Evolutionary conservation across 2,329 filamentous ascomycete genomes (phyloP), one percentile per base, ranked within the genome.

Genomic region (Didymella keratinophila): DNA sequence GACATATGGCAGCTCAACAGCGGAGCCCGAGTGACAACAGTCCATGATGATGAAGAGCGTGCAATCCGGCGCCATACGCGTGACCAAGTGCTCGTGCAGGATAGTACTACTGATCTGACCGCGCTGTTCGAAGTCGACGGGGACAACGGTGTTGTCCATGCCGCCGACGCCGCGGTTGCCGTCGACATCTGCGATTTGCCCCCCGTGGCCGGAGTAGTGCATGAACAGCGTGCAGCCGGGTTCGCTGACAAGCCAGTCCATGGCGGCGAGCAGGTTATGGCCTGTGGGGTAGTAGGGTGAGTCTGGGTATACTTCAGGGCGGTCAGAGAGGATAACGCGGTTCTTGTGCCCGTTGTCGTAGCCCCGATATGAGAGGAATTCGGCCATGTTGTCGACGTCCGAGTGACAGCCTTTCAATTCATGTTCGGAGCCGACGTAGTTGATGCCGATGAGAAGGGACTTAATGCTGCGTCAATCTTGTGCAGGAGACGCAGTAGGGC

Each of bases 11-110:
- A 88, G 72, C 58, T 87, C 85, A 39, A 86, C 78, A 0, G 84
- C 85, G 0, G 84, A 86, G 28, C 85, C 85, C 2, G 82, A 85
- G 70, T 87, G 86, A 66, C 86, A 88, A 72, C 85, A 87, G 69
- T 88, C 86, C 65, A 88, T 82, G 27, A 87, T 73, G 62, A 86
- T 80, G 67, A 84, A 85, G 14, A 86, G 76, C 1, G 81, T 81
- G 61, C 80, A 82, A 12, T 74, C 78, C 0, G 82, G 78, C 21
- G 83, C 79, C 71, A 87, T 76, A 1, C 76, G 73, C 0, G 81
- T 81, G 18, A 87, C 82, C 10, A 86, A 79, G 47, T 79, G 78
- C 44, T 80, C 75, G 66, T 87, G 84, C 16, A 86, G 72, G 57
- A 78, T 76, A 14, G 80, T 81, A 65, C 81, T 84, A 30, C 79